phyloP scores from a whole-genome alignment of 1,284 basidiomycete species.

The Cryptococcus jaspeensis region DNA sequence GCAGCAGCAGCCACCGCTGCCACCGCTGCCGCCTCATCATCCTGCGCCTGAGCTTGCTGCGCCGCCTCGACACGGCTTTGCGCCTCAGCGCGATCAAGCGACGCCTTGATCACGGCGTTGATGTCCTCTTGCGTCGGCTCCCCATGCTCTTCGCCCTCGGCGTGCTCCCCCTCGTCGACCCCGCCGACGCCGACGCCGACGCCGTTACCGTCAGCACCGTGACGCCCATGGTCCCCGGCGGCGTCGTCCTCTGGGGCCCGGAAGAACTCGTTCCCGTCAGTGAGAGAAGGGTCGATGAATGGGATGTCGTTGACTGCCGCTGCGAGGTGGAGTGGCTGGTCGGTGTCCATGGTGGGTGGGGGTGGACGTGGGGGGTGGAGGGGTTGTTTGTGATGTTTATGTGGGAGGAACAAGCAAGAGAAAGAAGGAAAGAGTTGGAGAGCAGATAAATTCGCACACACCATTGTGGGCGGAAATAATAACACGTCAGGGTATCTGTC shows the following conservation, averaged over 20 bases:
- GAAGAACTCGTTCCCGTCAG: conserved; percentile 13
- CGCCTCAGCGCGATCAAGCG: conserved; percentile 21
- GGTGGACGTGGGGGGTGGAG: conserved; percentile 20
- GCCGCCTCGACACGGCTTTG: conserved; percentile 9
- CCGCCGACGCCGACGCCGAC: not conserved
- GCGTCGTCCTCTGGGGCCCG: not conserved
- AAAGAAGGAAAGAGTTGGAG: not conserved
- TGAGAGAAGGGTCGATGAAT: conserved; percentile 14
- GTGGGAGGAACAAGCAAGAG: conserved; percentile 14
- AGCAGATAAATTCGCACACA: not conserved
- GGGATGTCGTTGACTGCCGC: conserved; percentile 7
- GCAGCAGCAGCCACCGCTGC: no score
- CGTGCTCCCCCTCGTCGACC: not conserved
- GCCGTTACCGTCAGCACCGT: not conserved
- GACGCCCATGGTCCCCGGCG: not conserved
- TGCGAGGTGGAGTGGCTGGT: conserved; percentile 15
- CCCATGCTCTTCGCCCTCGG: not conserved
- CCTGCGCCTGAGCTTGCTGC: not conserved
- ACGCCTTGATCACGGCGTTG: conserved; percentile 26
- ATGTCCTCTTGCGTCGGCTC: conserved; percentile 19
- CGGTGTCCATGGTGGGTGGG: conserved; percentile 4
- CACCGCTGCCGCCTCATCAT: no score
- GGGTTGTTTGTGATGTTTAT: conserved; percentile 4
- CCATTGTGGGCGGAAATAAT: conserved; percentile 8
- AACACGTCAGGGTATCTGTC: not conserved